Conservation (phyloP, 345 rosid species). For the Rhizophora apiculata region DNA sequence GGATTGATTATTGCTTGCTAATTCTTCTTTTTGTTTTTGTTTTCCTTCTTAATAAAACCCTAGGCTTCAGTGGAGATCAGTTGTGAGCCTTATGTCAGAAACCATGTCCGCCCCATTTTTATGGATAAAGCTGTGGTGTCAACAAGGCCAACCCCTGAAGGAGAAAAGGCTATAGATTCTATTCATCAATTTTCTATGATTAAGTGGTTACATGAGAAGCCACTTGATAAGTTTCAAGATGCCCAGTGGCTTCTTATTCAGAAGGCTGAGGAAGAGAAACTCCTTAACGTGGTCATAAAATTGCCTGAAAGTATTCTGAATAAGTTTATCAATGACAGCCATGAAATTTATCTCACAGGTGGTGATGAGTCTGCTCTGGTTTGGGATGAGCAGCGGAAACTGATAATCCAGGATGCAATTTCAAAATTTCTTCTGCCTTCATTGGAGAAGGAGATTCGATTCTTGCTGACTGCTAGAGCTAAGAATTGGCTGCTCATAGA, state of each 20-base stretch:
- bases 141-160: slow-evolving; percentile 85
- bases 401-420: slow-evolving; percentile 79
- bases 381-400: slow-evolving; percentile 93
- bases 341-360: slow-evolving; percentile 62
- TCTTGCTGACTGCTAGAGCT: slow-evolving; percentile 67
- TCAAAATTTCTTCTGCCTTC: slow-evolving; percentile 73
- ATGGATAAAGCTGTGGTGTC: slow-evolving; percentile 88
- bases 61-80: slow-evolving; percentile 98
- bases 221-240: slow-evolving; percentile 74
- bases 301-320: slow-evolving; percentile 57
- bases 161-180: slow-evolving; percentile 71
- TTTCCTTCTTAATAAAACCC: slow-evolving; percentile 2
- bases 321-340: slow-evolving; percentile 51
- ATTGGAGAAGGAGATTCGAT: slow-evolving; percentile 95
- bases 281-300: slow-evolving; percentile 79
- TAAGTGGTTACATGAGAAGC: slow-evolving; percentile 94
- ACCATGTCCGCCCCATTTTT: slow-evolving; percentile 58
- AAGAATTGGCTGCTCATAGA: slow-evolving; percentile 74
- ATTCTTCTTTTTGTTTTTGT: not conserved
- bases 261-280: slow-evolving; percentile 98
- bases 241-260: slow-evolving; percentile 97
- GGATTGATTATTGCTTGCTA: too few relatives aligned
- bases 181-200: slow-evolving; percentile 83
- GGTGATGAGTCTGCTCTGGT: slow-evolving; percentile 89
- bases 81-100: slow-evolving; percentile 86